Evolutionary conservation across 2,329 filamentous ascomycete genomes (phyloP), one percentile per base, ranked within the genome.

Genomic region (Cladosporium phlei): DNA sequence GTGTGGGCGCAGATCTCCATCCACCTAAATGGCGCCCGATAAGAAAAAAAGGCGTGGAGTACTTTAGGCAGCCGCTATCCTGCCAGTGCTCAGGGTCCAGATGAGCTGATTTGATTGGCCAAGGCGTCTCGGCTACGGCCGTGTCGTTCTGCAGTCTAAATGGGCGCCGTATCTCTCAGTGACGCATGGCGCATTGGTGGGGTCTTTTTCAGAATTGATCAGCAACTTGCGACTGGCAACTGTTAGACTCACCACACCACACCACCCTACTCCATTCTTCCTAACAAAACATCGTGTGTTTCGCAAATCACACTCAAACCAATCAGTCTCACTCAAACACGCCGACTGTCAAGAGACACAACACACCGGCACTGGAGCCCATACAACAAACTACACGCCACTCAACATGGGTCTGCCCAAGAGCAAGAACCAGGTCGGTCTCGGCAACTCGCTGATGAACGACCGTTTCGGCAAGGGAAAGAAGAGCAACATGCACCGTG

Each of bases 371-470:
- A 28, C 32, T 43, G 11, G 30, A 16, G 30, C 22, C 24, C 8
- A 29, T 22, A n/a, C 11, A 28, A 45, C 9, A 25, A 7, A n/a
- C n/a, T 12, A 38, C 21, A 47, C 56, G 32, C 50, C 43, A 50
- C 50, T 38, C 43, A 59, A 39, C 17, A 87, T 87, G 83, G 81
- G 83, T 60, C 71, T 86, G 61, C 82, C 93, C 69, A 98, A 97
- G 73, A 95, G 89, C 56, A 97, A 96, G 69, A 95, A 90, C 70
- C 79, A 83, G 61, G 88, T 96, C 61, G 93, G 93, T 67, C 82
- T 98, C 72, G 93, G 93, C 66, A 96, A 96, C 73, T 83, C 86
- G 72, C 80, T 98, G 66, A 98, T 98, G 93, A 97, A 97, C 67
- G 93, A 97, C 72, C 86, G 91, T 49, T 96, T 97, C 69, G 88